Conservation (phyloP, 2,329 filamentous ascomycete genomes). For the Lasiodiplodia hormozganensis region DNA sequence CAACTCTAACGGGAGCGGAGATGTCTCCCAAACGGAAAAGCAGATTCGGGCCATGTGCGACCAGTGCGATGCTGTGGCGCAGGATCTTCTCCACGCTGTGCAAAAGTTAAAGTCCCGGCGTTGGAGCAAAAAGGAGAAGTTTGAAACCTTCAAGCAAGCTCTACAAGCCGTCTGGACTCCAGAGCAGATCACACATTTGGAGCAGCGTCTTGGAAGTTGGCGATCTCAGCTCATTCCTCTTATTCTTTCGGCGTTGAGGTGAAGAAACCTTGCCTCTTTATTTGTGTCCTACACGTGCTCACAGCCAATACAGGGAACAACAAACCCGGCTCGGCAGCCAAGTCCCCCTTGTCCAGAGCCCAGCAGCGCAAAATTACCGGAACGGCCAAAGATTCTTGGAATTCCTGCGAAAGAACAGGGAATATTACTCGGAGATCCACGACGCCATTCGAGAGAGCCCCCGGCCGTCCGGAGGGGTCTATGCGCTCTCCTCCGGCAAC, state of each 20-base stretch:
- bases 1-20: no score
- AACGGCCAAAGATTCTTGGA: neutral
- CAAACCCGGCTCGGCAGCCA: neutral
- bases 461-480: neutral
- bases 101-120: neutral
- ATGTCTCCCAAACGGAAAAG: conserved; percentile 5
- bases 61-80: neutral
- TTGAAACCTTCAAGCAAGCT: neutral
- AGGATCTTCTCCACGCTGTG: neutral
- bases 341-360: neutral
- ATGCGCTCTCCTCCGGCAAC: conserved; percentile 1
- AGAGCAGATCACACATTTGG: neutral
- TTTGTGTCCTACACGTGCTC: neutral
- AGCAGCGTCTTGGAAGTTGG: neutral
- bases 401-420: neutral
- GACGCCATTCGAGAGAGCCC: neutral
- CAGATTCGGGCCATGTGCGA: neutral
- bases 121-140: neutral
- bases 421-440: neutral
- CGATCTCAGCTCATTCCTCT: neutral
- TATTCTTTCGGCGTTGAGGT: conserved; percentile 18
- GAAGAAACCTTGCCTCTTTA: neutral
- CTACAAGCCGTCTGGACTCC: conserved; percentile 9
- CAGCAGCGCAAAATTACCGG: neutral
- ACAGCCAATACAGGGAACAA: neutral